These are phyloP conservation scores for Diaporthe ilicicola DNA, from an alignment of 2,329 filamentous ascomycete species.

Conservation along the genomic window DNA sequence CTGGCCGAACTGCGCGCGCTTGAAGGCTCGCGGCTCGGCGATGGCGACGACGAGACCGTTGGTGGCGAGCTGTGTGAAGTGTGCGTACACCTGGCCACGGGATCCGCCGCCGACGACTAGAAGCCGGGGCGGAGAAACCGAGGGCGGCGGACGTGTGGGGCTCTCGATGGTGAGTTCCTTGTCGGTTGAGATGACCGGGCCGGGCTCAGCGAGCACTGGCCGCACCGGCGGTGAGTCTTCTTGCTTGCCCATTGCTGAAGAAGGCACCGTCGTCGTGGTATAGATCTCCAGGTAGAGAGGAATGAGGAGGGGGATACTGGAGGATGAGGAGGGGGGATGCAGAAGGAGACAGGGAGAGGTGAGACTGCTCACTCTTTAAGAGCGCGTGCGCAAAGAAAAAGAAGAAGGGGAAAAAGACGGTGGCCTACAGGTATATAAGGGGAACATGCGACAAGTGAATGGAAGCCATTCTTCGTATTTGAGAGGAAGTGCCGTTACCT, in stretches of 20 bases:
- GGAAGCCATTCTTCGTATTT: constrained; percentile 19
- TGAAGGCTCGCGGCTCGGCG: constrained; percentile 82
- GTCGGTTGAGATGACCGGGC: constrained; percentile 30
- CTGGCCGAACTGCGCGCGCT: constrained; percentile 74
- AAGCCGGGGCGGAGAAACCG: constrained; percentile 67
- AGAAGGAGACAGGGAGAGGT: background rate
- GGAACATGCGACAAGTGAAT: background rate
- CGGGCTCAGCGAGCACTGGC: constrained; percentile 30
- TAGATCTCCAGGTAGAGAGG: background rate
- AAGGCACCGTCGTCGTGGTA: background rate
- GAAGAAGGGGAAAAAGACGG: background rate
- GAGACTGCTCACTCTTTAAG: background rate
- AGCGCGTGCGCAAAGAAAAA: background rate
- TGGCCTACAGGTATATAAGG: background rate
- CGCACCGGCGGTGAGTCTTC: constrained; percentile 36
- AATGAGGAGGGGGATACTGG: too few species aligned
- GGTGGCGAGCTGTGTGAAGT: constrained; percentile 70
- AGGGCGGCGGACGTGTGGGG: constrained; percentile 49
- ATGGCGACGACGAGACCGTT: constrained; percentile 78
- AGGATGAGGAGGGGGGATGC: background rate
- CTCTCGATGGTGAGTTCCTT: constrained; percentile 40
- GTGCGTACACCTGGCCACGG: constrained; percentile 78
- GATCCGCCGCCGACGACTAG: constrained; percentile 86
- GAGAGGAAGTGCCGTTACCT: constrained; percentile 2
- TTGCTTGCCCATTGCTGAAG: constrained; percentile 28